Percentiles rank a stretch among this genome's conserved stretches.
Evolutionary conservation across 345 rosid species (phyloP).

Genomic region (Murraya koenigii): DNA sequence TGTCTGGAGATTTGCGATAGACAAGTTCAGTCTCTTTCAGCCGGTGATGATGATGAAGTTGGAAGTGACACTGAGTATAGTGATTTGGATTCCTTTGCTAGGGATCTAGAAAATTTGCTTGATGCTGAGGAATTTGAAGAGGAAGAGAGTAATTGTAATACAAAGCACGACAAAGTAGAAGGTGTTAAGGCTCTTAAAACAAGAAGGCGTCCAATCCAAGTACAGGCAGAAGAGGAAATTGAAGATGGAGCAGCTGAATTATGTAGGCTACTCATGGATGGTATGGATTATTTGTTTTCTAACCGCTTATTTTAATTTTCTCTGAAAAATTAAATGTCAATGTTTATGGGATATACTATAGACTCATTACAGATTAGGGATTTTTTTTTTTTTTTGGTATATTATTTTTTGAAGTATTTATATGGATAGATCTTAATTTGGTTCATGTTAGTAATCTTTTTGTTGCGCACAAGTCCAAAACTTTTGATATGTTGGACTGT

Average conservation of each 20-base stretch:
- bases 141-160: constrained; percentile 55
- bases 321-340: background rate
- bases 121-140: constrained; percentile 93
- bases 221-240: constrained; percentile 84
- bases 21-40: constrained; percentile 82
- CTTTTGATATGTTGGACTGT: background rate
- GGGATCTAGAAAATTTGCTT: constrained; percentile 94
- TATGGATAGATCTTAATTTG: too few relatives aligned
- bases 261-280: constrained; percentile 91
- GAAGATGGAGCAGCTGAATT: constrained; percentile 97
- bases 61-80: constrained; percentile 92
- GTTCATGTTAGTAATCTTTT: too few relatives aligned
- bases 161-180: constrained; percentile 67
- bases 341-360: background rate
- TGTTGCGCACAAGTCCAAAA: background rate
- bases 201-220: constrained; percentile 74
- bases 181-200: constrained; percentile 89
- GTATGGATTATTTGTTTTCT: constrained; percentile 39
- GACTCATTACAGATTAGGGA: background rate
- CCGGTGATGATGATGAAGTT: constrained; percentile 75
- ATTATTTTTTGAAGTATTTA: too few relatives aligned
- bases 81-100: constrained; percentile 98
- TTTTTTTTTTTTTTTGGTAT: too few relatives aligned
- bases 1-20: constrained; percentile 99
- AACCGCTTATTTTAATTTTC: background rate